phyloP scores from a whole-genome alignment of 164 flowering plant species.

The grape (Vitis vinifera) region ASM3070453v1 NC_081808.1:21552001-21552500 shows the following conservation, averaged over 20 bases:
- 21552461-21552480: neutral
- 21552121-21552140: too few relatives aligned
- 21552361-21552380: slow-evolving; percentile 4
- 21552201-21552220: too few relatives aligned
- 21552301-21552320: slow-evolving; percentile 56
- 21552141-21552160: too few relatives aligned
- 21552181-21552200: too few relatives aligned
- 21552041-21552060: too few relatives aligned
- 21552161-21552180: too few relatives aligned
- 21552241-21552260: neutral
- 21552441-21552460: neutral
- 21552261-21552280: slow-evolving; percentile 65
- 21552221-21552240: neutral
- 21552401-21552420: neutral
- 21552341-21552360: slow-evolving; percentile 74
- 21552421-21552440: neutral
- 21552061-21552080: too few relatives aligned
- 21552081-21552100: too few relatives aligned
- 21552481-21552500: neutral
- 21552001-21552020: too few relatives aligned
- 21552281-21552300: slow-evolving; percentile 92
- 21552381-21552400: neutral
- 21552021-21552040: too few relatives aligned
- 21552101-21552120: too few relatives aligned
- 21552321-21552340: slow-evolving; percentile 58